A percentile compares a stretch with the other conserved stretches of the same genome.
Conservation (phyloP, 495 filamentous ascomycete genomes). For the Tirmania nivea region DNA sequence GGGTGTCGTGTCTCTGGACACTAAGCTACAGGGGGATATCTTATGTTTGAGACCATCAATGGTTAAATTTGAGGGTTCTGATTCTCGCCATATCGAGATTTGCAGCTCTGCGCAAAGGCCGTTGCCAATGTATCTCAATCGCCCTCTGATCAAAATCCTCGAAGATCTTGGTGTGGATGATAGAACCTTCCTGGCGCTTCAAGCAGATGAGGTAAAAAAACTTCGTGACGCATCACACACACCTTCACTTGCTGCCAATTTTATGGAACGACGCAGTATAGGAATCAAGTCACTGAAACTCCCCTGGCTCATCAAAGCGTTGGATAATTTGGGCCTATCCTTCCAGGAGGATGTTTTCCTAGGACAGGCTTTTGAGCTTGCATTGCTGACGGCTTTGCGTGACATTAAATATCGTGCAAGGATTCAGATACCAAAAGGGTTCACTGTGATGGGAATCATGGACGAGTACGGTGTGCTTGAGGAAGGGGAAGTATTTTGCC, state of each 20-base stretch:
- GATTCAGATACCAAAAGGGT: constrained; percentile 44
- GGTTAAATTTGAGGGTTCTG: constrained; percentile 46
- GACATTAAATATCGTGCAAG: constrained; percentile 54
- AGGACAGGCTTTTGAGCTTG: constrained; percentile 37
- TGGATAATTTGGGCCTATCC: constrained; percentile 31
- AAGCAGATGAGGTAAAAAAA: constrained; percentile 32
- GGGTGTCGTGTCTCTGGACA: constrained; percentile 50
- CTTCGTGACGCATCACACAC: constrained; percentile 32
- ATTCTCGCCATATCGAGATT: constrained; percentile 41
- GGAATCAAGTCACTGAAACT: constrained; percentile 30
- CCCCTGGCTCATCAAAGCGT: constrained; percentile 33
- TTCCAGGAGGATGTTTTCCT: constrained; percentile 47
- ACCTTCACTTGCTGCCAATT: constrained; percentile 29
- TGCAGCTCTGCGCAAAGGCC: constrained; percentile 44
- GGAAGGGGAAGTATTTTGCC: constrained; percentile 44
- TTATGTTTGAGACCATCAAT: constrained; percentile 49
- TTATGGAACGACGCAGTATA: constrained; percentile 35
- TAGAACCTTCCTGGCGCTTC: constrained; percentile 37
- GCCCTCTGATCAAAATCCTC: constrained; percentile 59
- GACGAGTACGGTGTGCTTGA: constrained; percentile 52
- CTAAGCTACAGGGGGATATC: constrained; percentile 28
- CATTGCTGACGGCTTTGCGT: constrained; percentile 41
- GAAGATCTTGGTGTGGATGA: constrained; percentile 43
- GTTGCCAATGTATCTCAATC: constrained; percentile 48
- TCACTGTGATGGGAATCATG: constrained; percentile 59